phyloP scores from a whole-genome alignment of 305 asterid species.

The Fraxinus albicans region DNA sequence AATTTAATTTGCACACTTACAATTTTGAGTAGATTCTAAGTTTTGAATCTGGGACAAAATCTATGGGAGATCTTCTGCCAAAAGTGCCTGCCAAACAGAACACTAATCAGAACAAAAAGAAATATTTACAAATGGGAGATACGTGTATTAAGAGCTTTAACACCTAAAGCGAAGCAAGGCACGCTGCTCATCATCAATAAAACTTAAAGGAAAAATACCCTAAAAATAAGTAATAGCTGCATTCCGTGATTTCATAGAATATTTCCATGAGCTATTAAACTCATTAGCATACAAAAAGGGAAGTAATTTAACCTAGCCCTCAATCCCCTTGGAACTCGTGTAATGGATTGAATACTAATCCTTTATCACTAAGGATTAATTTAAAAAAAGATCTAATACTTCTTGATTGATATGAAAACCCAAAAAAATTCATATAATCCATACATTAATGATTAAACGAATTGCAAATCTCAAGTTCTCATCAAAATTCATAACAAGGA shows the following conservation, averaged over 20 bases:
- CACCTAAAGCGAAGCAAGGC: neutral
- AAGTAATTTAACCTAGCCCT: neutral
- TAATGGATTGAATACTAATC: neutral
- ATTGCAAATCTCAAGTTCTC: neutral
- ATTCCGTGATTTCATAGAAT: neutral
- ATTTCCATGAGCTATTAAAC: neutral
- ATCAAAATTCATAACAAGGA: neutral
- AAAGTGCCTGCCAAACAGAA: neutral
- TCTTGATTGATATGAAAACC: neutral
- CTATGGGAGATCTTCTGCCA: neutral
- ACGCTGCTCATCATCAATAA: neutral
- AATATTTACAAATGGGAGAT: neutral
- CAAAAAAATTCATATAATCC: neutral
- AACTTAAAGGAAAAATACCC: no score
- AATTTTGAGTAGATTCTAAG: neutral
- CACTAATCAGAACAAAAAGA: neutral
- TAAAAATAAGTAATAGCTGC: neutral
- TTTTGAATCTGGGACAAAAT: neutral
- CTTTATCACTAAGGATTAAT: neutral
- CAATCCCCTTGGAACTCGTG: neutral
- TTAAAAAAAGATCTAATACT: no score
- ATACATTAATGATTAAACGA: neutral
- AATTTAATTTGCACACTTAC: neutral
- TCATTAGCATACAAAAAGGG: neutral
- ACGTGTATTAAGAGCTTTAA: neutral